Conservation (phyloP, 257 asterid genomes). For the Thymus quinquecostatus region DNA sequence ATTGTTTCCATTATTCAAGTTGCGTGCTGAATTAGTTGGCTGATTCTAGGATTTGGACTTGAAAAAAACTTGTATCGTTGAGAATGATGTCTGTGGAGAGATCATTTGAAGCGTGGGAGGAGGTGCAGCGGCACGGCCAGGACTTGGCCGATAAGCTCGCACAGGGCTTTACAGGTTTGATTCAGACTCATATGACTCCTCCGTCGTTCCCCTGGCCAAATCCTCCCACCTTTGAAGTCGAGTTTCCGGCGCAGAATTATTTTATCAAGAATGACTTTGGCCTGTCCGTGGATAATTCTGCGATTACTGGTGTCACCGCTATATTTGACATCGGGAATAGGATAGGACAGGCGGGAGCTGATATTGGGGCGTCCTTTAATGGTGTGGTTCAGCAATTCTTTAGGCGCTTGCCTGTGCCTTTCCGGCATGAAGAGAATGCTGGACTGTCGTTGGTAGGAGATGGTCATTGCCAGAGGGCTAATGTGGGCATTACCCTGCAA, state of each 20-base stretch:
- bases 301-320: constrained; percentile 77
- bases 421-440: constrained; percentile 60
- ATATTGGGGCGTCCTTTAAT: constrained; percentile 73
- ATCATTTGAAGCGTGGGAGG: constrained; percentile 98
- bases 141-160: constrained; percentile 88
- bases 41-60: constrained; percentile 32
- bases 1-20: neutral
- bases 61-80: constrained; percentile 1
- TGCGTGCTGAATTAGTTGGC: constrained; percentile 17
- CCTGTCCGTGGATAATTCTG: constrained; percentile 58
- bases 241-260: constrained; percentile 63
- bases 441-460: constrained; percentile 48
- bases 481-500: constrained; percentile 55
- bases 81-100: constrained; percentile 91
- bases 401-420: constrained; percentile 74
- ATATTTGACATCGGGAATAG: constrained; percentile 86
- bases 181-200: constrained; percentile 79
- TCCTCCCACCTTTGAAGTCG: constrained; percentile 72
- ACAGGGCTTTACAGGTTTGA: constrained; percentile 83
- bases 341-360: constrained; percentile 91
- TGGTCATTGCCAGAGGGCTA: constrained; percentile 44
- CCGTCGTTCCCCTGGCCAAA: constrained; percentile 85
- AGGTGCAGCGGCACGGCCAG: constrained; percentile 94
- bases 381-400: constrained; percentile 80
- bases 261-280: constrained; percentile 67